A percentile compares a stretch with the other conserved stretches of the same genome.
Conservation (phyloP, 2,329 filamentous ascomycete species). For the Fusarium pilosicola region DNA sequence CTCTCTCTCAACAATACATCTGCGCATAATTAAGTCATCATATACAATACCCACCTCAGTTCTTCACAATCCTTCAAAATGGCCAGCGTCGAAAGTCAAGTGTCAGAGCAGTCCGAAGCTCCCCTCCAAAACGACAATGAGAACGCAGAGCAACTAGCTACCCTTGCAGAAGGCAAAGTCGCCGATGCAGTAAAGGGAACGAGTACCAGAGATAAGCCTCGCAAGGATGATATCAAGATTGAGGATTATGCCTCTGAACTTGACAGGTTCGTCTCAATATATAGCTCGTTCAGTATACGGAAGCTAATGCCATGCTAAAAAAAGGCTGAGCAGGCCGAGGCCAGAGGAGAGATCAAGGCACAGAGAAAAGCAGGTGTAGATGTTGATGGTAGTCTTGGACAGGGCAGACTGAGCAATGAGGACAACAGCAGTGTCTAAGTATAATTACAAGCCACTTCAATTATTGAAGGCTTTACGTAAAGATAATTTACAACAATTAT, state of each 20-base stretch:
- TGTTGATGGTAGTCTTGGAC: constrained; percentile 30
- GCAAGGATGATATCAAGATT: constrained; percentile 30
- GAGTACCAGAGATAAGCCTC: constrained; percentile 26
- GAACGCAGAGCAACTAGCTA: constrained; percentile 35
- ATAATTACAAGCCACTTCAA: not conserved
- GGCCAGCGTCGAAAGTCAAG: constrained; percentile 15
- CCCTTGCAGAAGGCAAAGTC: constrained; percentile 36
- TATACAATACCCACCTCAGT: not conserved
- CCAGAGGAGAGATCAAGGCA: constrained; percentile 30
- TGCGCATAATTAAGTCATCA: not conserved
- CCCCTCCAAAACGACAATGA: constrained; percentile 35
- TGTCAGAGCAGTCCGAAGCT: constrained; percentile 7
- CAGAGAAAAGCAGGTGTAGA: constrained; percentile 32
- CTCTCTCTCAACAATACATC: not conserved
- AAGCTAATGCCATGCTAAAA: constrained; percentile 20
- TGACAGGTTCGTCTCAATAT: constrained; percentile 18
- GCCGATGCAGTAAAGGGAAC: constrained; percentile 32
- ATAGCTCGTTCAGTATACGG: no score
- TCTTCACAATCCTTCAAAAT: constrained; percentile 1
- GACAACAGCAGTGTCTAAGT: constrained; percentile 25
- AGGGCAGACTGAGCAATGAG: constrained; percentile 27
- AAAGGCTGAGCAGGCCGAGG: constrained; percentile 34
- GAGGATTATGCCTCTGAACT: constrained; percentile 34
- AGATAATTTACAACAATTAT: not conserved
- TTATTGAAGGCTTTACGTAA: not conserved